phyloP scores from a whole-genome alignment of 805 yeast species.

The Suhomyces sp. region DNA sequence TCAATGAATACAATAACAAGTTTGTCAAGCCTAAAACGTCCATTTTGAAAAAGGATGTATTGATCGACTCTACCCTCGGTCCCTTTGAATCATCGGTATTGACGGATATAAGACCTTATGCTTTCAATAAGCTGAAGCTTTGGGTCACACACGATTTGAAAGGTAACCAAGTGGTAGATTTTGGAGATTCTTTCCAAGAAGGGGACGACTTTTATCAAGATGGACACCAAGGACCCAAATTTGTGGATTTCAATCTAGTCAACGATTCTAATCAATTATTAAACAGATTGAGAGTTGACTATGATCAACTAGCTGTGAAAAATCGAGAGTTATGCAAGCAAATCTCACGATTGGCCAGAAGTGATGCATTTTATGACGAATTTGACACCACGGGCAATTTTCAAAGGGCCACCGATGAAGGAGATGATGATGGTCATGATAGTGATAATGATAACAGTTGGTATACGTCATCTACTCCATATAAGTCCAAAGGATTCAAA shows the following conservation, averaged over 20 bases:
- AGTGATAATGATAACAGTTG: constrained; percentile 8
- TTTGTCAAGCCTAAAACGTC: constrained; percentile 59
- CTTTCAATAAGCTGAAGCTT: constrained; percentile 36
- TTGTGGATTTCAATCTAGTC: constrained; percentile 5
- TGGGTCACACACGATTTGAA: constrained; percentile 53
- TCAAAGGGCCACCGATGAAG: constrained; percentile 5
- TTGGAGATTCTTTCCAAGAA: constrained; percentile 8
- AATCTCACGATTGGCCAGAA: constrained; percentile 5
- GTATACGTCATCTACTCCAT: constrained; percentile 12
- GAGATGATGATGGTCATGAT: constrained; percentile 8
- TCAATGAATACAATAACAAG: constrained; percentile 63
- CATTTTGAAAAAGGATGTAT: constrained; percentile 54
- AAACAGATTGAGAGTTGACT: constrained; percentile 11
- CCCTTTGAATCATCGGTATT: constrained; percentile 21
- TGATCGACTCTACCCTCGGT: constrained; percentile 55
- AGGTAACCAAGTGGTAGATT: constrained; percentile 31
- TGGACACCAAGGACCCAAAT: constrained; percentile 1
- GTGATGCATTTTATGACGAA: constrained; percentile 1
- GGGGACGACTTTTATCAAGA: constrained; percentile 7
- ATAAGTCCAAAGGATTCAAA: neutral
- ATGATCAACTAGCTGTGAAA: constrained; percentile 10
- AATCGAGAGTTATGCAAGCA: constrained; percentile 12
- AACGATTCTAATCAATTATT: constrained; percentile 13
- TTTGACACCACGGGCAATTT: constrained; percentile 4
- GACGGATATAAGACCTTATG: constrained; percentile 24